Percentiles rank a stretch among this genome's conserved stretches.
Evolutionary conservation across 306 rosid species (phyloP).

Genomic region (Styphnolobium japonicum): DNA sequence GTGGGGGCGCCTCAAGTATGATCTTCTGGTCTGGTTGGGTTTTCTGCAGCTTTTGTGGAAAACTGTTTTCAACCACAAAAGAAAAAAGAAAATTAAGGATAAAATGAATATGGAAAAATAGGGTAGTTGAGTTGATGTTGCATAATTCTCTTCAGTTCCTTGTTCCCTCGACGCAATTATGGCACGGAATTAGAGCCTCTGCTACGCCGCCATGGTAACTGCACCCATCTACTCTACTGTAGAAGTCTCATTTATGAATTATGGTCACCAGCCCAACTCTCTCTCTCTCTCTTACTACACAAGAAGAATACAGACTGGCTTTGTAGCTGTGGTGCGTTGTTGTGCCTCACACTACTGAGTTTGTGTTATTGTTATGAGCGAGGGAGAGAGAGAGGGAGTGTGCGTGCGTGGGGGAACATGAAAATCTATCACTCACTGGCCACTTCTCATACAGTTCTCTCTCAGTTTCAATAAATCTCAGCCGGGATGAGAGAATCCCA

Average conservation of each 20-base stretch:
- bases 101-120: not conserved
- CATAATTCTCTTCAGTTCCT: constrained; percentile 24
- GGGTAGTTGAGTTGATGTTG: not conserved
- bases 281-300: constrained; percentile 16
- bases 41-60: constrained; percentile 58
- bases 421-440: constrained; percentile 40
- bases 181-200: constrained; percentile 87
- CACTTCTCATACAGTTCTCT: constrained; percentile 34
- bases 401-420: constrained; percentile 38
- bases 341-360: not conserved
- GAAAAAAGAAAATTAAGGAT: not conserved
- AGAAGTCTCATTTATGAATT: constrained; percentile 35
- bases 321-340: not conserved
- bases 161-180: constrained; percentile 52
- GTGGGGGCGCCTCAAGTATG: constrained; percentile 34
- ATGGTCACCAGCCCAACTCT: constrained; percentile 27
- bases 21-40: constrained; percentile 25
- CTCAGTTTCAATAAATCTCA: constrained; percentile 32
- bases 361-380: not conserved
- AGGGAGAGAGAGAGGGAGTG: not conserved
- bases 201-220: constrained; percentile 99
- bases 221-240: constrained; percentile 54
- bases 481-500: not conserved
- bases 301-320: constrained; percentile 28
- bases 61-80: constrained; percentile 3